A percentile compares a stretch with the other conserved stretches of the same genome.
phyloP scores from a whole-genome alignment of 495 filamentous ascomycete genomes.

The Podospora pseudopauciseta region DNA sequence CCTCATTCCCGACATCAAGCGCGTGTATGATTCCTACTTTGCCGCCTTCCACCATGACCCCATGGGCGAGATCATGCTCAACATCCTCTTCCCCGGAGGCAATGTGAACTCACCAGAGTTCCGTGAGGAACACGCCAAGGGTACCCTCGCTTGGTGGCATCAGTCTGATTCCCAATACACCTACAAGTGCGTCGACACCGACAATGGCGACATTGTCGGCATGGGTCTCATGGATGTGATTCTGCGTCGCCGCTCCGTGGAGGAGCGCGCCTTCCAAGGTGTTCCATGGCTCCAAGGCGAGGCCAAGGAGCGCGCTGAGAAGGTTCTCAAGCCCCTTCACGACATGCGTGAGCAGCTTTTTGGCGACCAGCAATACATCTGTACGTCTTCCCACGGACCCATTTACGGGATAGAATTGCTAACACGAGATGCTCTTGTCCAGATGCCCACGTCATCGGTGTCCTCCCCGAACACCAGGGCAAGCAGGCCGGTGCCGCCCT shows the following conservation, averaged over 20 bases:
- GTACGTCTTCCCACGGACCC: slow-evolving; percentile 15
- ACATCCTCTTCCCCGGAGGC: slow-evolving; percentile 33
- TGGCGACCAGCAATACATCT: slow-evolving; percentile 29
- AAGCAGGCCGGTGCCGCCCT: slow-evolving; percentile 39
- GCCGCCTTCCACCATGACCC: slow-evolving; percentile 32
- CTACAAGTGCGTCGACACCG: slow-evolving; percentile 37
- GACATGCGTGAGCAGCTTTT: slow-evolving; percentile 31
- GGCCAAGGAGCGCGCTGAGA: slow-evolving; percentile 29
- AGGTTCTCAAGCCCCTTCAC: slow-evolving; percentile 29
- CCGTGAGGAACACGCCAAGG: slow-evolving; percentile 30
- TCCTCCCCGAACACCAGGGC: slow-evolving; percentile 37
- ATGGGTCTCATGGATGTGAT: slow-evolving; percentile 33
- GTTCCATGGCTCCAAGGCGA: slow-evolving; percentile 33
- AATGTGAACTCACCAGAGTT: slow-evolving; percentile 25
- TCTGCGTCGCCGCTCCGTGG: slow-evolving; percentile 19
- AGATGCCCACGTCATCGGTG: slow-evolving; percentile 34
- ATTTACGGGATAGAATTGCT: not conserved
- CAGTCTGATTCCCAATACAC: slow-evolving; percentile 32
- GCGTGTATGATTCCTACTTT: slow-evolving; percentile 38
- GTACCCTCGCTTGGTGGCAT: slow-evolving; percentile 34
- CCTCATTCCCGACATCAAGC: slow-evolving; percentile 36
- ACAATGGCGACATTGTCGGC: slow-evolving; percentile 32
- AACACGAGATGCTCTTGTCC: not conserved
- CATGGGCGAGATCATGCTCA: slow-evolving; percentile 32
- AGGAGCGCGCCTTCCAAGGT: slow-evolving; percentile 31